Conservation (phyloP, 2,329 filamentous ascomycete genomes). For the Ceratocystis variospora region DNA sequence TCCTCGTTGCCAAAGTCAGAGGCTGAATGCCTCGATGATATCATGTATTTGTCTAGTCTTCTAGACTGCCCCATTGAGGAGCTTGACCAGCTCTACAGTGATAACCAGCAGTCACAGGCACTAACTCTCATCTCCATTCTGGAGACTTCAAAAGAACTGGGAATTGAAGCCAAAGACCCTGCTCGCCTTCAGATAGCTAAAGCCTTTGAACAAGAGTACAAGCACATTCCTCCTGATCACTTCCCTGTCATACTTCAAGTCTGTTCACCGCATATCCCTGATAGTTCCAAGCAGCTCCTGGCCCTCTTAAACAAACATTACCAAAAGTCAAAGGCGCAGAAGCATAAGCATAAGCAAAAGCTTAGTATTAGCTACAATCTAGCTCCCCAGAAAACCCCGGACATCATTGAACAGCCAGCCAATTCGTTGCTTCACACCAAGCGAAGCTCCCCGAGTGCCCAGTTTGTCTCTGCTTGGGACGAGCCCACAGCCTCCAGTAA, state of each 20-base stretch:
- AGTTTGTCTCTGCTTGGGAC: not conserved
- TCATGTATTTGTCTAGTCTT: slow-evolving; percentile 33
- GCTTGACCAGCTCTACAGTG: slow-evolving; percentile 30
- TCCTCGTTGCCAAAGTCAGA: not conserved
- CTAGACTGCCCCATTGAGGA: slow-evolving; percentile 31
- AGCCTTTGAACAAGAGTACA: slow-evolving; percentile 28
- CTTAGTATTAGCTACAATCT: slow-evolving; percentile 30
- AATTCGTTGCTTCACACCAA: not conserved
- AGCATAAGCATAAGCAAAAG: slow-evolving; percentile 22
- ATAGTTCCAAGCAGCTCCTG: slow-evolving; percentile 31
- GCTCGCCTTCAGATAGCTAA: slow-evolving; percentile 25
- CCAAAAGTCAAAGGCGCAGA: slow-evolving; percentile 27
- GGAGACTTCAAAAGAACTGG: slow-evolving; percentile 31
- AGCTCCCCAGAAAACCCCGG: slow-evolving; percentile 26
- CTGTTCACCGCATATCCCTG: slow-evolving; percentile 24
- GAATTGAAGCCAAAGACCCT: slow-evolving; percentile 26
- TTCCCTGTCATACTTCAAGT: slow-evolving; percentile 32
- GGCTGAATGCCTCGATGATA: slow-evolving; percentile 25
- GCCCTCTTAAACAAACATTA: slow-evolving; percentile 32
- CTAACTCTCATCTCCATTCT: slow-evolving; percentile 32
- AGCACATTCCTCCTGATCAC: slow-evolving; percentile 33
- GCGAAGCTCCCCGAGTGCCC: not conserved
- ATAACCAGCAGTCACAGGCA: slow-evolving; percentile 29
- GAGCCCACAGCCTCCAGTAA: not conserved
- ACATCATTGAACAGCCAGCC: not conserved